Conservation (phyloP, 768 basidiomycete genomes). For the Russula abietina region DNA sequence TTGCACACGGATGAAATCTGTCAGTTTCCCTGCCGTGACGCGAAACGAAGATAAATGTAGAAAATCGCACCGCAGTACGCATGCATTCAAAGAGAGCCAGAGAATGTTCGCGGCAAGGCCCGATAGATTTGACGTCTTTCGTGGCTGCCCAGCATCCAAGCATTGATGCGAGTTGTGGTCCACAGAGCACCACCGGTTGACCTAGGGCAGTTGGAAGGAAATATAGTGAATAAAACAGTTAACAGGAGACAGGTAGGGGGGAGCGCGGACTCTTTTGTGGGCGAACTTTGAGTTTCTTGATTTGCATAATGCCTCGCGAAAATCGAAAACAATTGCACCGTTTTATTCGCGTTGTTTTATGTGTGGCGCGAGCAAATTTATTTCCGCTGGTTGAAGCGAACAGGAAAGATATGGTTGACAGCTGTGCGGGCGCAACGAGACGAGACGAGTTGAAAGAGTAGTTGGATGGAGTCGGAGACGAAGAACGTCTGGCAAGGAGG, state of each 20-base stretch:
- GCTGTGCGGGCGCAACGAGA: neutral
- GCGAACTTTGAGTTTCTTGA: conserved; percentile 74
- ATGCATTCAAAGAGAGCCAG: conserved; percentile 71
- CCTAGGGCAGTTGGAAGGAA: conserved; percentile 30
- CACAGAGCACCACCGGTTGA: conserved; percentile 47
- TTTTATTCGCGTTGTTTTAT: neutral
- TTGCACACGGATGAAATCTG: neutral
- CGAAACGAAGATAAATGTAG: conserved; percentile 6
- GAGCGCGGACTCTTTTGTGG: conserved; percentile 57
- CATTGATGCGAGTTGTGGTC: conserved; percentile 66
- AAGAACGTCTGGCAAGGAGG: neutral
- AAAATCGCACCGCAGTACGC: conserved; percentile 65
- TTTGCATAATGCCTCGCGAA: conserved; percentile 38
- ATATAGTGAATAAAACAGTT: conserved; percentile 37
- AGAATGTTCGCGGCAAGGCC: conserved; percentile 53
- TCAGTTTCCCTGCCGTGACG: neutral
- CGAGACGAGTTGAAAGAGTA: neutral
- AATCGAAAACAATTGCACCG: neutral
- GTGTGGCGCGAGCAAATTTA: neutral
- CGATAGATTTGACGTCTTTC: conserved; percentile 50
- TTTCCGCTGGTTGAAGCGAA: neutral
- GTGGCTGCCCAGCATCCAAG: conserved; percentile 83
- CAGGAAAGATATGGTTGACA: neutral
- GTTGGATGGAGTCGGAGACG: neutral
- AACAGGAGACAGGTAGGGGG: conserved; percentile 4